These are phyloP conservation scores for Viridothelium virens DNA, from an alignment of 495 filamentous ascomycete species.

Conservation along the genomic window DNA sequence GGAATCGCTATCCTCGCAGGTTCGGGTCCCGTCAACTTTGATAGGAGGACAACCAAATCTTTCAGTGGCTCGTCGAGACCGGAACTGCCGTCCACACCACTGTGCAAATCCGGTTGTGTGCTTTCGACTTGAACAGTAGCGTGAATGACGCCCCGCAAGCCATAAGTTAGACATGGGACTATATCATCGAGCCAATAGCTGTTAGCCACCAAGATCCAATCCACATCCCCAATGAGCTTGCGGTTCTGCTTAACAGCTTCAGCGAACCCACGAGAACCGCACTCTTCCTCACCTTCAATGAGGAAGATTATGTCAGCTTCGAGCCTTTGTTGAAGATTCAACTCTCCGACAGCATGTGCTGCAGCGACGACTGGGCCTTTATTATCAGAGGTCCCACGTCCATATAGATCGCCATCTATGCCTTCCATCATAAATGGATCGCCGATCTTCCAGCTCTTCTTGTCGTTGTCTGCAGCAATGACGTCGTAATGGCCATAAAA, in stretches of 20 bases:
- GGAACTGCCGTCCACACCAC: conserved; percentile 86
- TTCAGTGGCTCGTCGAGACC: conserved; percentile 83
- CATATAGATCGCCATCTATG: conserved; percentile 87
- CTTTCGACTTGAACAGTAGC: conserved; percentile 82
- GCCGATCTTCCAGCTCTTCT: conserved; percentile 64
- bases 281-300: conserved; percentile 96
- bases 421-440: conserved; percentile 83
- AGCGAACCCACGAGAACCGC: conserved; percentile 80
- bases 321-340: conserved; percentile 67
- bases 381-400: conserved; percentile 94
- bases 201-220: conserved; percentile 91
- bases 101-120: conserved; percentile 81
- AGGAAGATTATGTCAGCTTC: conserved; percentile 84
- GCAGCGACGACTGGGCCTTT: conserved; percentile 93
- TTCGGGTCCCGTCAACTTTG: conserved; percentile 63
- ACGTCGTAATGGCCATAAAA: conserved; percentile 99
- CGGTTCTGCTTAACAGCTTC: conserved; percentile 70
- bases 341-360: conserved; percentile 82
- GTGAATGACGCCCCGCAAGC: conserved; percentile 87
- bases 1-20: conserved; percentile 54
- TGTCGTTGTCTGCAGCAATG: conserved; percentile 79
- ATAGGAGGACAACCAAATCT: conserved; percentile 73
- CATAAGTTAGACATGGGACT: conserved; percentile 91
- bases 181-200: conserved; percentile 98
- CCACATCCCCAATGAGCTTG: conserved; percentile 75